Evolutionary conservation across 768 basidiomycete species (phyloP), one percentile per base, ranked within the genome.

Genomic region (Cystofilobasidium capitatum): DNA sequence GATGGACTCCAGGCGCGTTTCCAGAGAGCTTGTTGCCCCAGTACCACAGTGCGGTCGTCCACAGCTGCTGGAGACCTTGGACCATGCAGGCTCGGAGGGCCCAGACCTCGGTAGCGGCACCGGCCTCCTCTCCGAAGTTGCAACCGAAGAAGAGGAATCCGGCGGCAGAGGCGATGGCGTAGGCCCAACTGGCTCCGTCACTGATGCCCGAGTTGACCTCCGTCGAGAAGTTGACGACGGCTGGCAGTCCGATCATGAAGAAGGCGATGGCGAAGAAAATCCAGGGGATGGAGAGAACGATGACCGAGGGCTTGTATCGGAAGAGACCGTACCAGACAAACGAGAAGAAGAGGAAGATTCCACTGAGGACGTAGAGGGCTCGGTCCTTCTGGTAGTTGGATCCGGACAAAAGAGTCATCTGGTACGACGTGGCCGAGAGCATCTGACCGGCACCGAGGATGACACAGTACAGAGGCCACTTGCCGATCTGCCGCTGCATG

Each of bases 101-200:
- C 92, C 92, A 96, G 20, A 93, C 85, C 77, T 96, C 92, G 9
- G 92, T 93, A 1, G 92, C 90, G 64, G 92, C 91, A 73, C 92
- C 91, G 84, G 91, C 92, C 82, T 94, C 92, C 80, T 96, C 92
- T 76, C 92, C 92, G 76, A 96, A 96, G 78, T 96, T 96, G 70
- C 93, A 82, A 74, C 91, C 92, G 73, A 96, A 96, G 83, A 91
- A 93, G 58, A 85, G 79, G 82, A 94, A 96, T 14, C 89, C 87
- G 36, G 89, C 92, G 16, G 91, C 87, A n/a, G 92, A 94, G 24
- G 88, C 91, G 59, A 90, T 77, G 36, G 91, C 92, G 78, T 96
- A 96, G 54, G 72, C 66, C 91, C 91, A 94, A 1, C 89, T 91
- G 14, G 92, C 91, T 29, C 83, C 78, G 74, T 85, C 86, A 31